Evolutionary conservation across 2,329 filamentous ascomycete genomes (phyloP), one percentile per base, ranked within the genome.

Genomic region (Neonectria neomacrospora): DNA sequence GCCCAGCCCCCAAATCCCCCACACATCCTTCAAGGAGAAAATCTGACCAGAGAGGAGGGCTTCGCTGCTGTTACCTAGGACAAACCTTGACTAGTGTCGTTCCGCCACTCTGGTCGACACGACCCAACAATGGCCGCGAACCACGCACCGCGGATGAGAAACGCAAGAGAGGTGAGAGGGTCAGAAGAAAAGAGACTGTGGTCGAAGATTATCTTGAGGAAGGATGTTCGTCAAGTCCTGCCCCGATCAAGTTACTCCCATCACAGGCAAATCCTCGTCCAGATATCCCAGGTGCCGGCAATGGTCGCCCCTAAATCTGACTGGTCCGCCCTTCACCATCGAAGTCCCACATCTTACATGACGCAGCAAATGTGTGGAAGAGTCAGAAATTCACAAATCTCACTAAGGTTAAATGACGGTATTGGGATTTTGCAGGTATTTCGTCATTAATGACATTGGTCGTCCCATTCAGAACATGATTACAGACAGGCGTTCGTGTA

Each of bases 71-170:
- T 47, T 51, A 53, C 58, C 54, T 41, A 47, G 55, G 56, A 61
- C 58, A 37, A 61, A 54, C 54, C 52, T 63, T 63, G 55, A 48
- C 59, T 65, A 65, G 63, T 57, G 63, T 59, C 34, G 54, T 65
- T 65, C 63, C 63, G 63, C 56, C 58, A 54, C 51, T 54, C 48
- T 58, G 58, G 58, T 65, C 58, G 60, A 41, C 53, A 53, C 54
- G 59, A 20, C 52, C 52, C 45, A 53, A 48, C 47, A 54, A 55
- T 50, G 30, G 37, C 58, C 62, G 42, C 50, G 59, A 53, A 59
- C 58, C 54, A 63, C 54, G 54, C 48, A 44, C 63, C 54, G 55
- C 54, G 41, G 62, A 64, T 64, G 58, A 61, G 53, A 64, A 62
- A 57, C 59, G 59, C 54, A 22, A 47, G 42, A 63, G 45, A 58